Evolutionary conservation across 768 basidiomycete genomes (phyloP), one percentile per base, ranked within the genome.

Genomic region (Myochromella boudieri): DNA sequence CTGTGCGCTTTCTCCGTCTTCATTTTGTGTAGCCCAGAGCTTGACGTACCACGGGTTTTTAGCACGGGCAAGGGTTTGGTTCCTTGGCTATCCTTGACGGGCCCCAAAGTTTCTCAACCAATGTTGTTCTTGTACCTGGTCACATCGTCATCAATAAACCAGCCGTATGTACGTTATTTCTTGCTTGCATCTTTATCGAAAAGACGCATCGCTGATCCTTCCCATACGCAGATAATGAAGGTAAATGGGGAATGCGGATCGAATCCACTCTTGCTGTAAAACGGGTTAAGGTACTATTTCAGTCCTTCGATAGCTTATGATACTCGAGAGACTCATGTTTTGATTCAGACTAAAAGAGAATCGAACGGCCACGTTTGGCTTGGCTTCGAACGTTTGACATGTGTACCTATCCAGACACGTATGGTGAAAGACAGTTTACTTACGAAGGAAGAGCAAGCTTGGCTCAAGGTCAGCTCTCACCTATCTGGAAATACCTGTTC

Each of bases 131-230:
- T 25, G 73, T 77, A 18, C 82, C 83, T n/a, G 97, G 97, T 9
- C 85, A 97, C 65, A 83, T 95, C 56, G 82, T 95, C 48, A 93
- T 93, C 37, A 95, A 97, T 58, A 94, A 97, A 67, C 95, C 94
- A 37, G 94, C 12, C 28, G n/a, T n/a, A n/a, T n/a, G n/a, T 25
- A 10, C n/a, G n/a, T n/a, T n/a, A n/a, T n/a, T n/a, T n/a, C n/a
- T n/a, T n/a, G n/a, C n/a, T n/a, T n/a, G n/a, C n/a, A n/a, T n/a
- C n/a, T n/a, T n/a, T n/a, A n/a, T n/a, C n/a, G n/a, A n/a, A n/a
- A n/a, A n/a, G n/a, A n/a, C n/a, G n/a, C n/a, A n/a, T n/a, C n/a
- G n/a, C n/a, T n/a, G n/a, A n/a, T n/a, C n/a, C n/a, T n/a, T n/a
- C n/a, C n/a, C n/a, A n/a, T n/a, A n/a, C n/a, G n/a, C n/a, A n/a